Percentiles rank a stretch among this genome's conserved stretches.
phyloP scores from a whole-genome alignment of 2,329 filamentous ascomycete genomes.

The Hymenoscyphus repandus region DNA sequence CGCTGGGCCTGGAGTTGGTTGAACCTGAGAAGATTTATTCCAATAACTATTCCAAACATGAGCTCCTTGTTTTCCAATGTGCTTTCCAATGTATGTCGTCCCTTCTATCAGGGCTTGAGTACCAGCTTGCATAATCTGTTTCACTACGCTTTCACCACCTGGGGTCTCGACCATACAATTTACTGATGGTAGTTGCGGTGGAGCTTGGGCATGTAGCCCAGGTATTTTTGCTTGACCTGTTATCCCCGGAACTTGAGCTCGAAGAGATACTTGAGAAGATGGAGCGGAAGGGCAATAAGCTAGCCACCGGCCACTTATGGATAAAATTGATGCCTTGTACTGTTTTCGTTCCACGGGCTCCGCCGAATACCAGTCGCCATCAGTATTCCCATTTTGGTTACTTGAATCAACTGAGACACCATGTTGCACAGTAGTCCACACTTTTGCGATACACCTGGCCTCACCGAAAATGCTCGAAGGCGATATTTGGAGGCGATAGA shows the following conservation, averaged over 20 bases:
- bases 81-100: conserved; percentile 71
- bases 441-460: conserved; percentile 68
- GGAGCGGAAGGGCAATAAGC: conserved; percentile 69
- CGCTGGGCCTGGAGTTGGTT: conserved; percentile 39
- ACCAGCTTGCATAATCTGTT: conserved; percentile 72
- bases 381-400: conserved; percentile 15
- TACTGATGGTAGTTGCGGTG: conserved; percentile 62
- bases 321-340: conserved; percentile 59
- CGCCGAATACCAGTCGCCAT: conserved; percentile 34
- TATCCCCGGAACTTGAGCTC: conserved; percentile 58
- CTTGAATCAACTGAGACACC: conserved; percentile 37
- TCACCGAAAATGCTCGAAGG: conserved; percentile 16
- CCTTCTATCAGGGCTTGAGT: conserved; percentile 73
- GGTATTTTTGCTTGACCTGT: conserved; percentile 47
- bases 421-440: conserved; percentile 83
- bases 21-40: conserved; percentile 49
- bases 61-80: conserved; percentile 70
- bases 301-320: conserved; percentile 69
- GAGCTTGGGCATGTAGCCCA: conserved; percentile 54
- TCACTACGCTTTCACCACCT: conserved; percentile 65
- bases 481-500: conserved; percentile 57
- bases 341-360: conserved; percentile 34
- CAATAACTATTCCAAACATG: conserved; percentile 79
- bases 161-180: conserved; percentile 69
- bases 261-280: conserved; percentile 64